Conservation (phyloP, 2,329 filamentous ascomycete genomes). For the Cryphonectria japonica region DNA sequence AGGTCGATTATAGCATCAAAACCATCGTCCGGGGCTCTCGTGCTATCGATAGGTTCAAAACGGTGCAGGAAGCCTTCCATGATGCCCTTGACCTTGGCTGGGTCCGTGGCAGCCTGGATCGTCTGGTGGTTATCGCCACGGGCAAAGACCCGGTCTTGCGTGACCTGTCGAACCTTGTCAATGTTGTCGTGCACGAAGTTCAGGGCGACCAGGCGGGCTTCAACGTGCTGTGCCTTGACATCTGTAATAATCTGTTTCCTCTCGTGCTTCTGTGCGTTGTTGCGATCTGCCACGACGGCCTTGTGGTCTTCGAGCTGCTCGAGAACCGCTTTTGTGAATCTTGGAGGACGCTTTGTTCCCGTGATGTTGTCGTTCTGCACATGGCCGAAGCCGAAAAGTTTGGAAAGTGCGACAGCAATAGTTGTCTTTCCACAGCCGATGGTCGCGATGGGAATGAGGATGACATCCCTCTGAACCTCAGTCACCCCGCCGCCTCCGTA, state of each 20-base stretch:
- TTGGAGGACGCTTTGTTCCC: constrained; percentile 72
- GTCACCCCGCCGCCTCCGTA: constrained; percentile 53
- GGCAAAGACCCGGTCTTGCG: constrained; percentile 75
- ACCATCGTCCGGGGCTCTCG: constrained; percentile 71
- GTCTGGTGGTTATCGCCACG: constrained; percentile 98
- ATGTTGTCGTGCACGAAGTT: constrained; percentile 86
- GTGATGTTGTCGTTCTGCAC: constrained; percentile 96
- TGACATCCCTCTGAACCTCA: constrained; percentile 67
- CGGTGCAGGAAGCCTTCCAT: constrained; percentile 93
- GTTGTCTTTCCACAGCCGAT: constrained; percentile 98
- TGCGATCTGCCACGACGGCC: constrained; percentile 88
- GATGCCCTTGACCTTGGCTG: constrained; percentile 78
- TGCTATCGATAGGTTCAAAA: constrained; percentile 76
- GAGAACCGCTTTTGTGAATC: constrained; percentile 74
- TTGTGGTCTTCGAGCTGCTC: constrained; percentile 65
- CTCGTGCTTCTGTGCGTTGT: constrained; percentile 90
- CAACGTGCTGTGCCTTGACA: constrained; percentile 60
- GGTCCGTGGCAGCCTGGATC: constrained; percentile 80
- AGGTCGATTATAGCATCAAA: constrained; percentile 89
- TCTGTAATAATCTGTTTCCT: constrained; percentile 86
- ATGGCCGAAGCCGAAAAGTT: constrained; percentile 89
- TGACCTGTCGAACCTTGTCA: constrained; percentile 73
- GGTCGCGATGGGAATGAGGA: constrained; percentile 89
- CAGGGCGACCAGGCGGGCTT: constrained; percentile 78
- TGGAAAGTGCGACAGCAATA: constrained; percentile 76